These are phyloP conservation scores for Podospora appendiculata DNA, from an alignment of 495 filamentous ascomycete genomes.

Conservation along the genomic window DNA sequence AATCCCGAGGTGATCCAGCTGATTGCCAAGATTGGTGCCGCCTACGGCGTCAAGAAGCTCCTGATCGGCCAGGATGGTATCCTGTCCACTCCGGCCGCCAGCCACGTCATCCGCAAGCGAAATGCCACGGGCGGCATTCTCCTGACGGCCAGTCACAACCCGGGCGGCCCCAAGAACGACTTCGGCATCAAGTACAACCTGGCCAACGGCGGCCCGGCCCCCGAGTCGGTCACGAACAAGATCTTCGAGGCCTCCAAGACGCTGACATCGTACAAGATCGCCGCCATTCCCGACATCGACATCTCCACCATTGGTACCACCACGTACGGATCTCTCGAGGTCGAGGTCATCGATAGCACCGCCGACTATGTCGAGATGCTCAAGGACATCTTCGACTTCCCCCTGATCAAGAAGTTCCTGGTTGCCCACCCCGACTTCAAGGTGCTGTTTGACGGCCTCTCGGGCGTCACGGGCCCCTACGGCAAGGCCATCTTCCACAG, in stretches of 20 bases:
- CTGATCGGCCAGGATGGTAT: conserved; percentile 94
- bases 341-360: conserved; percentile 89
- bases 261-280: conserved; percentile 84
- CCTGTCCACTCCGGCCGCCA: conserved; percentile 90
- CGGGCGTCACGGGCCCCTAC: conserved; percentile 93
- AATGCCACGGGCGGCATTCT: conserved; percentile 95
- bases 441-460: conserved; percentile 89
- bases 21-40: conserved; percentile 94
- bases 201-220: conserved; percentile 87
- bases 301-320: conserved; percentile 72
- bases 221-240: conserved; percentile 94
- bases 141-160: conserved; percentile 95
- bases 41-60: conserved; percentile 98
- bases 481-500: conserved; percentile 89
- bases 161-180: conserved; percentile 86
- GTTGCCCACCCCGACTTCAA: conserved; percentile 82
- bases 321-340: conserved; percentile 77
- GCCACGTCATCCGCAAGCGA: conserved; percentile 86
- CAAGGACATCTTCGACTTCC: conserved; percentile 97
- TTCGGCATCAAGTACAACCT: conserved; percentile 99
- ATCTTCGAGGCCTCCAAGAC: conserved; percentile 87
- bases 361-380: conserved; percentile 90
- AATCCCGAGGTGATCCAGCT: conserved; percentile 93
- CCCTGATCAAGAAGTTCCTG: conserved; percentile 89
- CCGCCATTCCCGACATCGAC: conserved; percentile 80